Conservation (phyloP, 768 basidiomycete genomes). For the Leccinum subtestaceum region DNA sequence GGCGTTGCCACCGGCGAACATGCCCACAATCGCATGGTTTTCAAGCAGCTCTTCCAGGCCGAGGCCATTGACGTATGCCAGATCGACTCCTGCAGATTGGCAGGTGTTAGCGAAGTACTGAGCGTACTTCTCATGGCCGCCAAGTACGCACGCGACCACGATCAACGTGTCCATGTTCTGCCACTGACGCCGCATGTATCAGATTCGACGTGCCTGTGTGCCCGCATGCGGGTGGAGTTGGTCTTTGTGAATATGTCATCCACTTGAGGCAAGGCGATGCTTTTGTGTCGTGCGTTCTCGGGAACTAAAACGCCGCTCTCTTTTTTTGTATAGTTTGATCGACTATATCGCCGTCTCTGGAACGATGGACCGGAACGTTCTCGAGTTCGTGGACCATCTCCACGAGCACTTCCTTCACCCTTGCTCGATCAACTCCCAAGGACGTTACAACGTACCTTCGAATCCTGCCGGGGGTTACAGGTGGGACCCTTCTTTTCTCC, state of each 20-base stretch:
- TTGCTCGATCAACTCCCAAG: conserved; percentile 80
- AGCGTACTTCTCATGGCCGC: conserved; percentile 90
- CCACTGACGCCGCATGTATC: conserved; percentile 8
- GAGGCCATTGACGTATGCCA: conserved; percentile 94
- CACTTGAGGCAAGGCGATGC: conserved; percentile 58
- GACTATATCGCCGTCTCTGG: conserved; percentile 93
- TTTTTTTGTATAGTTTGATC: conserved; percentile 58
- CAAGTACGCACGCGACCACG: conserved; percentile 49
- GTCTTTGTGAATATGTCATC: conserved; percentile 91
- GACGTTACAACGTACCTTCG: conserved; percentile 84
- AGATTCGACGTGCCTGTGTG: conserved; percentile 90
- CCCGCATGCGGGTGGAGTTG: conserved; percentile 95
- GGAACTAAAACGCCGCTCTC: background rate
- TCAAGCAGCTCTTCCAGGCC: conserved; percentile 93
- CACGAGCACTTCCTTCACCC: conserved; percentile 93
- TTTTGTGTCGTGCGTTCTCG: background rate
- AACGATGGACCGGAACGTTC: conserved; percentile 90
- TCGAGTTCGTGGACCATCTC: conserved; percentile 87
- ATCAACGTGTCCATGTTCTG: background rate
- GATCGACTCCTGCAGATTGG: conserved; percentile 91
- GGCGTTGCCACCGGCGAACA: conserved; percentile 97
- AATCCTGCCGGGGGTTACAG: conserved; percentile 74
- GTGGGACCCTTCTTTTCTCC: conserved; percentile 10
- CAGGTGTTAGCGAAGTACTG: conserved; percentile 93
- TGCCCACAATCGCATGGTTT: conserved; percentile 93